Conservation (phyloP, 139 green algal species). For the Tetraselmis striata region DNA sequence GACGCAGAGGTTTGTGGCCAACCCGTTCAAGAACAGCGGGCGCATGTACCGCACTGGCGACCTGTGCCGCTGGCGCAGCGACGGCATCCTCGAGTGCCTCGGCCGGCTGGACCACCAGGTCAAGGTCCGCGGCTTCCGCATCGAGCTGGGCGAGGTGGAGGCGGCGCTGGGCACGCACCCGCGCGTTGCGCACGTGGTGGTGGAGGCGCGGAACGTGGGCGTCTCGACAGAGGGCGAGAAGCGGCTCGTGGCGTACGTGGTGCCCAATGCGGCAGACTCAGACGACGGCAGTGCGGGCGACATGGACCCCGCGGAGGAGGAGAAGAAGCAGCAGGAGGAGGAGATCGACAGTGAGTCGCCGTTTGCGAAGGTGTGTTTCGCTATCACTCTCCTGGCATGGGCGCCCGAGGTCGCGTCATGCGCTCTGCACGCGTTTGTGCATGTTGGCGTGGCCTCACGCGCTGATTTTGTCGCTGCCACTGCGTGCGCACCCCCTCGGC, state of each 20-base stretch:
- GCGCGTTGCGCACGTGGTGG: not conserved
- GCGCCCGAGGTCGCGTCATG: not conserved
- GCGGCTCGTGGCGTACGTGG: constrained; percentile 8
- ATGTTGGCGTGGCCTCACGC: not conserved
- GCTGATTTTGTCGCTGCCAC: no score
- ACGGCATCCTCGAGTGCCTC: constrained; percentile 16
- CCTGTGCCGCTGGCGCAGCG: not conserved
- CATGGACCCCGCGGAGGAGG: not conserved
- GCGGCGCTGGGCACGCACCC: not conserved
- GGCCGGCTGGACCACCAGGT: constrained; percentile 23
- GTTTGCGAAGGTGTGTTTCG: constrained; percentile 2
- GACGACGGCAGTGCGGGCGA: not conserved
- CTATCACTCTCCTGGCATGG: not conserved
- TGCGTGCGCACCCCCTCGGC: no score
- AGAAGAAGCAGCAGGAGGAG: not conserved
- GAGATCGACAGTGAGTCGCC: not conserved
- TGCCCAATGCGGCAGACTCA: not conserved
- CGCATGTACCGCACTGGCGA: constrained; percentile 27
- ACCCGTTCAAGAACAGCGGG: not conserved
- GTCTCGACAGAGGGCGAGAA: not conserved
- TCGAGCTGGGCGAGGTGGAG: constrained; percentile 36
- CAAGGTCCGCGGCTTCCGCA: constrained; percentile 20
- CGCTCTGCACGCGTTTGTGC: not conserved
- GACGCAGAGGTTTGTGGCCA: not conserved
- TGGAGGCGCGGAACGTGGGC: not conserved